Percentiles rank a stretch among this genome's conserved stretches.
Evolutionary conservation across 2,329 filamentous ascomycete species (phyloP).

Genomic region (Gremmenia infestans): DNA sequence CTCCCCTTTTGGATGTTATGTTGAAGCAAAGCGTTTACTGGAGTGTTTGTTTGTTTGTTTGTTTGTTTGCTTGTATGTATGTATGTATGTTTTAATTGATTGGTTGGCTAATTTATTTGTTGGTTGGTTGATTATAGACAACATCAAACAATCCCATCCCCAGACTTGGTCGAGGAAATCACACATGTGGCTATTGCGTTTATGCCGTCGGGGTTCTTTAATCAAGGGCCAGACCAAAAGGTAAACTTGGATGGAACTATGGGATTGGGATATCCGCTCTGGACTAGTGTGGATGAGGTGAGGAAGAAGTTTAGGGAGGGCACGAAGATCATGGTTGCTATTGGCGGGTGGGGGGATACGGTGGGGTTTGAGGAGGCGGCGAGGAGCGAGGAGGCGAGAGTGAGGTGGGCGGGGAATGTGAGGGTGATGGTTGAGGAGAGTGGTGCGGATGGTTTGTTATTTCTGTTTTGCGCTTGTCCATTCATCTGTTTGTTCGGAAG

Average conservation of each 20-base stretch:
- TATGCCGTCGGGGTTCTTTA: slow-evolving; percentile 49
- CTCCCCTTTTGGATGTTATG: too few relatives aligned
- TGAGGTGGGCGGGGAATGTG: slow-evolving; percentile 59
- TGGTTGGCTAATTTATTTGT: too few relatives aligned
- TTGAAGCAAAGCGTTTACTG: too few relatives aligned
- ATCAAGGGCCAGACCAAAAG: slow-evolving; percentile 29
- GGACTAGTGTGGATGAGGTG: slow-evolving; percentile 41
- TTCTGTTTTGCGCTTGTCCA: neutral
- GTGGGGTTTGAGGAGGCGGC: slow-evolving; percentile 56
- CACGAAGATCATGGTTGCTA: slow-evolving; percentile 63
- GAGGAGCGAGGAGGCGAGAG: slow-evolving; percentile 44
- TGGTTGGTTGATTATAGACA: slow-evolving; percentile 21
- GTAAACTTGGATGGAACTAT: slow-evolving; percentile 30
- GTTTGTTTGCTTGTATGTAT: too few relatives aligned
- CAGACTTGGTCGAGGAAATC: slow-evolving; percentile 35
- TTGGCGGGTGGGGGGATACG: slow-evolving; percentile 72
- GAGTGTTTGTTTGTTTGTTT: too few relatives aligned
- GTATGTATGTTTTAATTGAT: too few relatives aligned
- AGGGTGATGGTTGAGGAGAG: slow-evolving; percentile 55
- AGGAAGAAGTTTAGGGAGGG: slow-evolving; percentile 39
- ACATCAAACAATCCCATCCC: slow-evolving; percentile 20
- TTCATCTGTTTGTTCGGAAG: too few relatives aligned
- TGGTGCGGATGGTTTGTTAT: slow-evolving; percentile 54
- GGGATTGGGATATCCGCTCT: slow-evolving; percentile 37
- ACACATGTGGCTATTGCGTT: slow-evolving; percentile 57